Evolutionary conservation across 345 rosid species (phyloP), one percentile per base, ranked within the genome.

Genomic region (Trapa incisa): DNA sequence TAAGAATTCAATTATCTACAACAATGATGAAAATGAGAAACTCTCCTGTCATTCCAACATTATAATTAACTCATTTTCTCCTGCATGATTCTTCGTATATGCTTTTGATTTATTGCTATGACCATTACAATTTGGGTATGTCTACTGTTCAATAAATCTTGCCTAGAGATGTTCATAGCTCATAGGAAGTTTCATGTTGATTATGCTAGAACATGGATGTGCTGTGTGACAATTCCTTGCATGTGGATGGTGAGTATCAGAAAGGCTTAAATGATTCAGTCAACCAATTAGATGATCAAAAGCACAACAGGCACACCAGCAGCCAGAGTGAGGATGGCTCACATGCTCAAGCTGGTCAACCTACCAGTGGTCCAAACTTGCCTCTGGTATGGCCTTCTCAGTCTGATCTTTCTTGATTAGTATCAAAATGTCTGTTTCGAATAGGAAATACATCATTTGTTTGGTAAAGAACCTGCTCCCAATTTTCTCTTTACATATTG

Each of bases 301-400:
- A 80, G 60, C 96, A 85, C 79, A 80, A 70, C 73, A 81, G 87
- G 76, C 83, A 88, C 70, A 82, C 92, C 66, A 86, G 96, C 89
- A 86, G 78, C 81, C 76, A 84, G 84, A 89, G 86, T 81, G 87
- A 80, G 36, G 96, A 95, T 67, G 76, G 85, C 74, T 86, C 92
- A 61, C 82, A 86, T 29, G 70, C 82, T 76, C 94, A 83, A 68
- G 86, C 70, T 69, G 85, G 92, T 74, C 84, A 82, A 74, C 79
- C 72, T 71, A 73, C 80, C 43, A 65, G 74, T 74, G 74, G 82
- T 68, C 75, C 85, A 38, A 87, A 82, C 71, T 37, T 76, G 67
- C 45, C 75, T 41, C 67, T 78, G 62, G 87, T 85, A 78, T 56
- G 85, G 68, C 67, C 47, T 50, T 63, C 61, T 64, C 33, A 1